A percentile compares a stretch with the other conserved stretches of the same genome.
Evolutionary conservation across 805 yeast genomes (phyloP).

Genomic region (fission yeast (Schizosaccharomyces pombe)): DNA sequence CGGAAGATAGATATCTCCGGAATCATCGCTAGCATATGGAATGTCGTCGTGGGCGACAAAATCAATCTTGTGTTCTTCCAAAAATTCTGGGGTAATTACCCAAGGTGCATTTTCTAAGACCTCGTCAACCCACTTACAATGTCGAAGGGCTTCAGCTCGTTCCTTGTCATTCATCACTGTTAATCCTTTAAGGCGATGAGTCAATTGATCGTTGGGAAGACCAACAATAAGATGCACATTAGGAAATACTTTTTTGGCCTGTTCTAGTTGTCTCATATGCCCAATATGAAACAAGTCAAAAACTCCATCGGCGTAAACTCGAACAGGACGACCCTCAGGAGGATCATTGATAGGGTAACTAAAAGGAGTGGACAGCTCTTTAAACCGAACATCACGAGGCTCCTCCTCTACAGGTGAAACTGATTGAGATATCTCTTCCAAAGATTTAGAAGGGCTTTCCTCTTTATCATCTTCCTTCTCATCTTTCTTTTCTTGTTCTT

Average conservation of each 20-base stretch:
- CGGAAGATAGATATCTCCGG: conserved; percentile 81
- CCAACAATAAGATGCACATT: conserved; percentile 76
- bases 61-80: conserved; percentile 60
- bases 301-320: conserved; percentile 96
- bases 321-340: conserved; percentile 59
- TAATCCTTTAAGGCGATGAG: conserved; percentile 78
- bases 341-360: conserved; percentile 50
- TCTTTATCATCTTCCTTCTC: background rate
- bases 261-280: conserved; percentile 93
- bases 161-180: conserved; percentile 78
- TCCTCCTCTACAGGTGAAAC: background rate
- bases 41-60: conserved; percentile 95
- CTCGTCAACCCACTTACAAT: conserved; percentile 95
- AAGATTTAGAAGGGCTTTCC: background rate
- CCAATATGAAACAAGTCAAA: conserved; percentile 92
- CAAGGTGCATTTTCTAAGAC: conserved; percentile 89
- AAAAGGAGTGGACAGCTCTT: background rate
- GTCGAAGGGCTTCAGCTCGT: conserved; percentile 71
- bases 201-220: conserved; percentile 68
- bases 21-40: conserved; percentile 62
- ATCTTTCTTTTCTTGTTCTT: background rate
- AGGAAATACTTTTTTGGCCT: conserved; percentile 76
- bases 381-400: background rate
- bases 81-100: conserved; percentile 68
- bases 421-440: no score